Base-by-base conservation (phyloP, 2,329 filamentous ascomycete species). In the Claviceps sp. region DNA sequence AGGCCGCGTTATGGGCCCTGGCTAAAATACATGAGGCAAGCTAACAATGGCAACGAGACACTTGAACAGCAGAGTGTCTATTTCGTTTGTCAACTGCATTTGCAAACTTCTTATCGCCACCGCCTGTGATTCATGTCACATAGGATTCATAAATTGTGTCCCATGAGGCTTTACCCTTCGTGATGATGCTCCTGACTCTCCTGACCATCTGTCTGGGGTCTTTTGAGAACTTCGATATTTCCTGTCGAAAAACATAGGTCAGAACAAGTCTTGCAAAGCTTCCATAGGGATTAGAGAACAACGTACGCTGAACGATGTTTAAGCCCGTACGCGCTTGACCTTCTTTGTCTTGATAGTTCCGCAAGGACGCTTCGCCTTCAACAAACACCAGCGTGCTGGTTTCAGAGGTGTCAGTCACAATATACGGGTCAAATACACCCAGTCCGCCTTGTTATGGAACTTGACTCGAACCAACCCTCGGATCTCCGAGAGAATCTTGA, bases 251-350 rank as follows among this genome's bases (percentile, higher is more conserved):
- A 16, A 17, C 16, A n/a, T 16, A 14, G 22, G 24, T 50, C 17
- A 48, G 47, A 17, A 11, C 11, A 52, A 43, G 8, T 45, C 1
- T 38, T 45, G 40, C 16, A 16, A 13, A 42, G n/a, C 13, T 16
- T 14, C 16, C 10, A 7, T 46, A 13, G 30, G 14, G 17, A 39
- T 26, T 8, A 19, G 14, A 22, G 26, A 45, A 46, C 30, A 3
- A 76, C 87, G 63, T 81, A 95, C 91, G 84, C 72, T 95, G 89
- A 49, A 85, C 68, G 61, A 97, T 74, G 68, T 74, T 90, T 62
- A 96, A 66, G 48, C 71, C 64, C 51, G 69, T 78, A 59, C 74
- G 75, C 60, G 72, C 78, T 68, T 84, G 84, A 65, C 87, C 87
- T 47, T 93, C 85, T 53, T 73, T 65, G 59, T 85, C 82, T 59